phyloP scores from a whole-genome alignment of 306 rosid genomes.

The Datisca glomerata region DNA sequence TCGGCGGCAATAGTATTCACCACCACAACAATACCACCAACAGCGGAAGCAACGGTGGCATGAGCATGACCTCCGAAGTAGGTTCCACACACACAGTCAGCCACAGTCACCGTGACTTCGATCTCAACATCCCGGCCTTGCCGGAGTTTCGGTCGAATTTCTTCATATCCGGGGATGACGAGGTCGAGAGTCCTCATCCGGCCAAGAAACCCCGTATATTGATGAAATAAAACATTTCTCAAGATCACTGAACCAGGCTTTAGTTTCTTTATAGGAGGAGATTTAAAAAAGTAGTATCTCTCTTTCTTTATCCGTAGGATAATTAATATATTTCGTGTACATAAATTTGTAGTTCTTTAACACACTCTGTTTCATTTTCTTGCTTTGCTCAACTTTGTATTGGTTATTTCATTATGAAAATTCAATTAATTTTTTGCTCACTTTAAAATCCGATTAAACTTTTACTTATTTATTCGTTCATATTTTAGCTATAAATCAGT shows the following conservation, averaged over 20 bases:
- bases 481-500: no score
- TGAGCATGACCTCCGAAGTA: conserved; percentile 63
- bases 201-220: conserved; percentile 52
- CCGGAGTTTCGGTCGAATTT: conserved; percentile 44
- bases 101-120: conserved; percentile 53
- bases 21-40: not conserved
- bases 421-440: not conserved
- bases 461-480: no score
- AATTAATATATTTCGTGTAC: not conserved
- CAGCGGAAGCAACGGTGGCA: conserved; percentile 21
- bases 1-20: conserved; percentile 3
- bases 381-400: not conserved
- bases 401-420: not conserved
- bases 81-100: conserved; percentile 58
- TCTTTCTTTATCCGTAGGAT: not conserved
- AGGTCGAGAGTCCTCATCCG: conserved; percentile 85
- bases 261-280: not conserved
- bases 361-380: no score
- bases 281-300: conserved; percentile 1
- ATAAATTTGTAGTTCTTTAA: not conserved
- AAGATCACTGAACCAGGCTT: conserved; percentile 4
- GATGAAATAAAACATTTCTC: conserved; percentile 36
- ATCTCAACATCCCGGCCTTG: conserved; percentile 79
- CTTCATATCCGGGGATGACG: conserved; percentile 49
- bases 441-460: no score